Conservation (phyloP, 2,329 filamentous ascomycete genomes). For the Fusarium hostae region DNA sequence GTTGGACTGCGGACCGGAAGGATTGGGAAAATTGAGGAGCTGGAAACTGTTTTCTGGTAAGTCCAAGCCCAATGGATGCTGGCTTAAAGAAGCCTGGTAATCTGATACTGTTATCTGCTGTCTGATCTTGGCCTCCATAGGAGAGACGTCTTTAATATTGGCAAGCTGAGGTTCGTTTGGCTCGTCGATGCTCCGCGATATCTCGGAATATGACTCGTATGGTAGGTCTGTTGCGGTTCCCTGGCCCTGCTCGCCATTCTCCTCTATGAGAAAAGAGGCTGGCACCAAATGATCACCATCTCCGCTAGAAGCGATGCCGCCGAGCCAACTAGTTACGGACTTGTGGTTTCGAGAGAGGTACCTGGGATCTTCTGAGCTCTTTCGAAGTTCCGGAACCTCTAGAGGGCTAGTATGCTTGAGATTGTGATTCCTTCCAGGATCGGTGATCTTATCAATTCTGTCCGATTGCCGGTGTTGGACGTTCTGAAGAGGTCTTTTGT, state of each 20-base stretch:
- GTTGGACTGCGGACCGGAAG: conserved; percentile 2
- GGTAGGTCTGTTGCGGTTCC: not conserved
- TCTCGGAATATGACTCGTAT: not conserved
- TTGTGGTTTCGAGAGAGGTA: not conserved
- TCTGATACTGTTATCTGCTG: not conserved
- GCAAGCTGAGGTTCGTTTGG: not conserved
- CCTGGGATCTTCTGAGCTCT: not conserved
- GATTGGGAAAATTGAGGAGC: not conserved
- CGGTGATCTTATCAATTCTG: not conserved
- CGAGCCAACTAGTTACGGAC: conserved; percentile 14
- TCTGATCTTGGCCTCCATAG: not conserved
- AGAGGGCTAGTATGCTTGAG: not conserved
- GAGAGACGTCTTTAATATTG: not conserved
- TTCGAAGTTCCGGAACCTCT: not conserved
- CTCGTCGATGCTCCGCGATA: not conserved
- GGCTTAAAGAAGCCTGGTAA: not conserved
- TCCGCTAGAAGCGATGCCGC: not conserved
- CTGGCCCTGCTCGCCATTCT: not conserved
- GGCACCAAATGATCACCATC: not conserved
- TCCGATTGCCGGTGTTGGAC: not conserved
- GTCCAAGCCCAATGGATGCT: conserved; percentile 12
- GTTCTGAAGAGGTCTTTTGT: not conserved
- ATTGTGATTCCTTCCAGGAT: not conserved
- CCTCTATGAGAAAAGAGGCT: not conserved
- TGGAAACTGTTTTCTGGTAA: not conserved